phyloP scores from a whole-genome alignment of 108 stramenopile genomes.

The Cyclostephanos invisitatus region DNA sequence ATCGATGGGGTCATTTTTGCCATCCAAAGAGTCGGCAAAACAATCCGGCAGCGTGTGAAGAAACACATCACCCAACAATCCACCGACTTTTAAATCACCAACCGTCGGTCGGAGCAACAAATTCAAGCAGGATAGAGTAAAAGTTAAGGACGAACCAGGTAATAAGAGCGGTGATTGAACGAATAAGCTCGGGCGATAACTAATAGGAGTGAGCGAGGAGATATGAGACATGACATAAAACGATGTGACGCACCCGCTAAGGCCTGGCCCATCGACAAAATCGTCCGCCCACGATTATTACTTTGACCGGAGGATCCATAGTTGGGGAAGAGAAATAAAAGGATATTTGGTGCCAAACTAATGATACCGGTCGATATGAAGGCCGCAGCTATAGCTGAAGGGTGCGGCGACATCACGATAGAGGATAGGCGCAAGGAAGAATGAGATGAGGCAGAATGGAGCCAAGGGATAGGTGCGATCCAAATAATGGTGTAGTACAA shows the following conservation, averaged over 20 bases:
- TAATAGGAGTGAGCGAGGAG: too few species aligned
- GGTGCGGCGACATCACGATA: conserved; percentile 16
- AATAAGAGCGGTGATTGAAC: too few species aligned
- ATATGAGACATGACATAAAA: too few species aligned
- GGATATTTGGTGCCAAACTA: conserved; percentile 81
- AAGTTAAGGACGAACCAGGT: too few species aligned
- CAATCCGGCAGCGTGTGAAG: conserved; percentile 80
- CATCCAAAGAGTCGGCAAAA: conserved; percentile 27
- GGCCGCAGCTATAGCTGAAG: conserved; percentile 47
- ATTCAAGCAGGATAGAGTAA: too few species aligned
- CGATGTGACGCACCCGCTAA: conserved; percentile 30
- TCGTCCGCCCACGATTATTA: conserved; percentile 25
- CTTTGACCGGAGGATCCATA: conserved; percentile 45
- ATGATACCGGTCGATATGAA: conserved; percentile 61
- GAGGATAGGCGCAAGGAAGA: too few species aligned
- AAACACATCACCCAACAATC: conserved; percentile 86
- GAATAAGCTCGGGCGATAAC: too few species aligned
- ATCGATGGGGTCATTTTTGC: not conserved
- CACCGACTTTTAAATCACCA: conserved; percentile 47
- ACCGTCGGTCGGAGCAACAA: too few species aligned
- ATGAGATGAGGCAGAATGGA: too few species aligned
- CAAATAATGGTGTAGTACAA: too few species aligned
- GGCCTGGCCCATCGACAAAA: conserved; percentile 75
- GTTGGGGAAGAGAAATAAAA: conserved; percentile 73
- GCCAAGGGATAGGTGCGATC: too few species aligned